phyloP scores from a whole-genome alignment of 1,139 yeast genomes.

The Pichia sp. region DNA sequence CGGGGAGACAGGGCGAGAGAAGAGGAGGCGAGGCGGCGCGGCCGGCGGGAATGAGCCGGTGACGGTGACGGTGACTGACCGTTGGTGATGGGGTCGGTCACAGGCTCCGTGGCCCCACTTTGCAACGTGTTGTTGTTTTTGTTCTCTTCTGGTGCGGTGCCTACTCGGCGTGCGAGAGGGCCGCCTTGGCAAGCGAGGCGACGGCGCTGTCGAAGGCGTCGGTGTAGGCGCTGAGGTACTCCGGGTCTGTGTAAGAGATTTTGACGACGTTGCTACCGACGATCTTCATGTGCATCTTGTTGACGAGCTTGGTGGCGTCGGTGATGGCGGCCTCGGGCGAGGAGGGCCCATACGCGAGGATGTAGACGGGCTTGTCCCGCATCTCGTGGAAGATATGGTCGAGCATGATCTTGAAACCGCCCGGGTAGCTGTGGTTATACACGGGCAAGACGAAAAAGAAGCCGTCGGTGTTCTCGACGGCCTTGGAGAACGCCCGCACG shows the following conservation, averaged over 20 bases:
- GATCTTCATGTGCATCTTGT: conserved; percentile 1
- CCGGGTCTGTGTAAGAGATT: neutral
- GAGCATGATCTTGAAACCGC: conserved; percentile 9
- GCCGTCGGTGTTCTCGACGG: neutral
- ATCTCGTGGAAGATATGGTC: conserved; percentile 8
- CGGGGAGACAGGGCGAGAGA: too few relatives aligned
- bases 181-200: neutral
- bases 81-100: too few relatives aligned
- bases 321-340: neutral
- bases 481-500: neutral
- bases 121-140: neutral
- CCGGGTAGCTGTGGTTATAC: conserved; percentile 6
- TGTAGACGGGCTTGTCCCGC: conserved; percentile 1
- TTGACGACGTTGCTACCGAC: neutral
- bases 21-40: neutral
- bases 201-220: neutral
- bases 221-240: neutral
- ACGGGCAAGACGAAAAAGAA: conserved; percentile 6
- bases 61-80: too few relatives aligned
- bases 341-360: conserved; percentile 1
- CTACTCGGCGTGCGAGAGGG: neutral
- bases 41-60: neutral
- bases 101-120: neutral
- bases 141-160: too few relatives aligned
- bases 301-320: neutral